Conservation (phyloP, 257 asterid genomes). For the Nicotiana obtusifolia region DNA sequence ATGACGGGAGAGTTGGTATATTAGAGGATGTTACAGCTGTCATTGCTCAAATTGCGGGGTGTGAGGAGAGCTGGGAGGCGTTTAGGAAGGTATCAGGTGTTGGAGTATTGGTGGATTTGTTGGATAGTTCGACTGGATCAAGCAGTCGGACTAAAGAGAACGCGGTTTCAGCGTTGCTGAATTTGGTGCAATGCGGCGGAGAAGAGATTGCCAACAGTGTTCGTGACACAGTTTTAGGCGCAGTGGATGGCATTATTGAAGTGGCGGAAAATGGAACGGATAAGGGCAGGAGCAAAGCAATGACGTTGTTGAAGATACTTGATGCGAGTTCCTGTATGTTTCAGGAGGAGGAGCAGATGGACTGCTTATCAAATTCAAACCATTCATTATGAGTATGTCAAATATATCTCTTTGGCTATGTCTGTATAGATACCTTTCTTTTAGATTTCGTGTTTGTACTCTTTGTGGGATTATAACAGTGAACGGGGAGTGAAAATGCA, state of each 20-base stretch:
- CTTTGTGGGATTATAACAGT: neutral
- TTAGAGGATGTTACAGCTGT: slow-evolving; percentile 94
- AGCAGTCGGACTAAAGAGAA: slow-evolving; percentile 78
- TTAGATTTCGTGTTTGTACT: slow-evolving; percentile 15
- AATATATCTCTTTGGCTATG: slow-evolving; percentile 1
- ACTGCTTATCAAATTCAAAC: slow-evolving; percentile 21
- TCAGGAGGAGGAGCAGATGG: slow-evolving; percentile 17
- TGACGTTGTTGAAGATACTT: slow-evolving; percentile 47
- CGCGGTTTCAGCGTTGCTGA: slow-evolving; percentile 64
- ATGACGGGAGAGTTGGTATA: slow-evolving; percentile 66
- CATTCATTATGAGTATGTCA: slow-evolving; percentile 26
- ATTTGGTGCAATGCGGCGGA: slow-evolving; percentile 70
- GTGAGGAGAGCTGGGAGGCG: slow-evolving; percentile 82
- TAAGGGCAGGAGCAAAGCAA: slow-evolving; percentile 65
- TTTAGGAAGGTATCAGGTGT: slow-evolving; percentile 59
- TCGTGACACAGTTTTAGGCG: slow-evolving; percentile 52
- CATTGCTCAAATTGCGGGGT: slow-evolving; percentile 86
- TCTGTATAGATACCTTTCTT: slow-evolving; percentile 24
- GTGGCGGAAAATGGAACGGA: slow-evolving; percentile 64
- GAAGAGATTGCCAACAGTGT: slow-evolving; percentile 44
- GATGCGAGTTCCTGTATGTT: slow-evolving; percentile 22
- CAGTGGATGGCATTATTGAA: slow-evolving; percentile 66
- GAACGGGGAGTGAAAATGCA: neutral
- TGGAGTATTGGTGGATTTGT: slow-evolving; percentile 69
- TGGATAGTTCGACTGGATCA: slow-evolving; percentile 76